These are phyloP conservation scores for Wickerhamomyces kurtzmanii DNA, from an alignment of 805 yeast genomes.

Conservation along the genomic window DNA sequence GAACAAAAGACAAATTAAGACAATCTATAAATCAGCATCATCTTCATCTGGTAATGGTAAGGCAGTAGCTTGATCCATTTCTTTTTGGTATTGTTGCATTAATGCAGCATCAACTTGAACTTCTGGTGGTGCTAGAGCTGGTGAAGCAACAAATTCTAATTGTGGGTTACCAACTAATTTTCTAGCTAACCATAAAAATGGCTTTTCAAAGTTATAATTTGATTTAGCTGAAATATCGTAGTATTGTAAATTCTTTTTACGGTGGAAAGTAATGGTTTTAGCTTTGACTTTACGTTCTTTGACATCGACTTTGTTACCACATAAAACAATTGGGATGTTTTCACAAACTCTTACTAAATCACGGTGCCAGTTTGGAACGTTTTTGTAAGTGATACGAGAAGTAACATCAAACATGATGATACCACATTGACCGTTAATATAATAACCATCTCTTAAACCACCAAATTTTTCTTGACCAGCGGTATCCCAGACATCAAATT, in stretches of 20 bases:
- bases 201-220: constrained; percentile 98
- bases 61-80: constrained; percentile 99
- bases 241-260: constrained; percentile 99
- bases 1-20: constrained; percentile 1
- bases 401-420: constrained; percentile 99
- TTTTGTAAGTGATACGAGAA: constrained; percentile 98
- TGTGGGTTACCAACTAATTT: constrained; percentile 97
- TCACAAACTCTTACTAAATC: constrained; percentile 99
- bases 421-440: constrained; percentile 99
- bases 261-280: constrained; percentile 99
- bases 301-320: constrained; percentile 99
- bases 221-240: constrained; percentile 99
- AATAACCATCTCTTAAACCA: constrained; percentile 99
- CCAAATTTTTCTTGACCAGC: constrained; percentile 99
- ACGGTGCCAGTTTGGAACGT: constrained; percentile 99
- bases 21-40: constrained; percentile 88
- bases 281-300: constrained; percentile 99
- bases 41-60: constrained; percentile 99
- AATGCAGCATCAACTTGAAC: constrained; percentile 93
- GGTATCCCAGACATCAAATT: constrained; percentile 99
- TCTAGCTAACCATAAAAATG: constrained; percentile 99
- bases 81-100: constrained; percentile 98
- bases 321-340: constrained; percentile 96
- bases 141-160: constrained; percentile 97
- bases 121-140: constrained; percentile 99